Base-by-base conservation (phyloP, 164 flowering plant species). In the Houttuynia cordata region DNA sequence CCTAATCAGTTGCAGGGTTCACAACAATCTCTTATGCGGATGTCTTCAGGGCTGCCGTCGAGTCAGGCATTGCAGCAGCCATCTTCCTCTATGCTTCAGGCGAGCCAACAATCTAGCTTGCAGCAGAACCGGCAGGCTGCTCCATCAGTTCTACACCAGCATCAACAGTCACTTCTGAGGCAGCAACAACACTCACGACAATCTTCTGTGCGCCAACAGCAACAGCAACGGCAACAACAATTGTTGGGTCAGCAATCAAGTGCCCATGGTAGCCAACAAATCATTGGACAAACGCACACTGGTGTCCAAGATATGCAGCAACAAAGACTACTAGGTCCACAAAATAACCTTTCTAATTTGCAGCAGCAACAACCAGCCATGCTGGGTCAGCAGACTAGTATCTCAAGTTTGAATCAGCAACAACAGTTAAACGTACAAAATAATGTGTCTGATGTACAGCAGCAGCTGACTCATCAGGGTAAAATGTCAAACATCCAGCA, bases 41-140 rank as follows among this genome's bases (percentile, higher is more conserved):
- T 80, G 41, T 64, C 86, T 30, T 71, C 83, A 53, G 73, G 74
- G 53, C 61, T 67, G 18, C 73, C 67, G 50, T 53, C 75, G 24
- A 71, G 68, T 57, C 78, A 71, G 64, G 40, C 75, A 42, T 62
- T 64, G 47, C 78, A 75, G 64, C 78, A 75, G 70, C 67, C 79
- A 71, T 84, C 79, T 61, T 74, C 84, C 50, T 74, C 87, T 57
- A 39, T 70, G 40, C 75, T 83, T 76, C 89, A 83, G 60, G 63
- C 87, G 47, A 50, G 74, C 63, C 65, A 76, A 56, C 69, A 74
- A 0, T 66, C 88, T 56, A 59, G 70, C 65, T 71, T 83, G 59
- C 88, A 80, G 66, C 86, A 81, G 67, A 88, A 81, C 73, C 91
- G 80, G 66, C 88, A 75, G 62, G 58, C 87, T 20, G 71, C 87